Evolutionary conservation across 768 basidiomycete species (phyloP).

Genomic region (Rhizopogon vesiculosus): DNA sequence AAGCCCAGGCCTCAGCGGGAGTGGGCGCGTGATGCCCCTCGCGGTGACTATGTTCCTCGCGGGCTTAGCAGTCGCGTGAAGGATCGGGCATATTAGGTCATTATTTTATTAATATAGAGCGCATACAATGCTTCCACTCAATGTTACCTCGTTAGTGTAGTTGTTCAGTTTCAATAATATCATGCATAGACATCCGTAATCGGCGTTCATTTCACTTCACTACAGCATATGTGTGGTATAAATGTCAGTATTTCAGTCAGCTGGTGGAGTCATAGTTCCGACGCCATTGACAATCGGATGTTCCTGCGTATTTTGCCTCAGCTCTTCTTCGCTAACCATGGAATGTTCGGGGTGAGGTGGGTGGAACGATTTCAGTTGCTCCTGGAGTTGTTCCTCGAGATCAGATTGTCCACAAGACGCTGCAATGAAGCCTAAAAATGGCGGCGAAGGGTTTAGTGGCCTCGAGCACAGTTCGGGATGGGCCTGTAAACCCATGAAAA

Average conservation of each 20-base stretch:
- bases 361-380: slow-evolving; percentile 56
- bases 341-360: slow-evolving; percentile 74
- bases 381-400: slow-evolving; percentile 66
- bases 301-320: slow-evolving; percentile 35
- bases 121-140: background rate
- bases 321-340: slow-evolving; percentile 65
- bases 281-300: slow-evolving; percentile 20
- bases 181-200: background rate
- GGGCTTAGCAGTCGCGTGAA: background rate
- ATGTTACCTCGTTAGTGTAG: background rate
- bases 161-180: background rate
- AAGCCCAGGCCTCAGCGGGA: background rate
- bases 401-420: slow-evolving; percentile 56
- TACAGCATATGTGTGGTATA: background rate
- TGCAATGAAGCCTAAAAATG: slow-evolving; percentile 94
- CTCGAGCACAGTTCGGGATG: slow-evolving; percentile 99
- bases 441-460: slow-evolving; percentile 94
- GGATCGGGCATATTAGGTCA: background rate
- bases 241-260: background rate
- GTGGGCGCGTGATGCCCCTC: background rate
- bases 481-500: slow-evolving; percentile 90
- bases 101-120: background rate
- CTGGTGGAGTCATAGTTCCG: slow-evolving; percentile 13
- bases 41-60: background rate
- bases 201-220: background rate